phyloP scores from a whole-genome alignment of 495 filamentous ascomycete species.

The Tuber aestivum region DNA sequence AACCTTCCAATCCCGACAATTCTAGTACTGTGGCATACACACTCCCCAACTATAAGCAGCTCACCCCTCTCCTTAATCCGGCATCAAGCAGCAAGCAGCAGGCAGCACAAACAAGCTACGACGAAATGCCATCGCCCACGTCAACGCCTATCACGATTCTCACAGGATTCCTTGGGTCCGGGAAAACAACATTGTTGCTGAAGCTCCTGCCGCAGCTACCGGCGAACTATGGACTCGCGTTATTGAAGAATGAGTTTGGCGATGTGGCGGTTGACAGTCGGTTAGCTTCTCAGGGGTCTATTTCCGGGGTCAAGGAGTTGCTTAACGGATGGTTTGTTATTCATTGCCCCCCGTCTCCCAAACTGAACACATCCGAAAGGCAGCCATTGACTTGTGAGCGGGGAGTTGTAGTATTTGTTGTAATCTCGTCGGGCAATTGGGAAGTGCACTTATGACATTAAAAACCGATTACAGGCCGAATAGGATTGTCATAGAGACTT shows the following conservation, averaged over 20 bases:
- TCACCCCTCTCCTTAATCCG: not conserved
- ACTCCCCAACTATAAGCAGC: not conserved
- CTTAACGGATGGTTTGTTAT: constrained; percentile 68
- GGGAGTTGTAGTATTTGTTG: constrained; percentile 65
- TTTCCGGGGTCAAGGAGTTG: constrained; percentile 84
- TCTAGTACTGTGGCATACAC: not conserved
- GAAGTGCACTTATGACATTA: constrained; percentile 69
- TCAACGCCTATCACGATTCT: constrained; percentile 88
- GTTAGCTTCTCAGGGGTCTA: constrained; percentile 69
- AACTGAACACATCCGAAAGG: not conserved
- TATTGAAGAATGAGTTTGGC: constrained; percentile 97
- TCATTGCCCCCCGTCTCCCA: not conserved
- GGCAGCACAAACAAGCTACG: not conserved
- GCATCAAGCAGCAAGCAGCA: constrained; percentile 1
- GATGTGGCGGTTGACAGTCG: constrained; percentile 90
- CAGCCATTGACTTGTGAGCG: constrained; percentile 5
- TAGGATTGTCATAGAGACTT: constrained; percentile 89
- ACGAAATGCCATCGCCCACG: constrained; percentile 46
- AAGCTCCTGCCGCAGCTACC: constrained; percentile 53
- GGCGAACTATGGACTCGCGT: constrained; percentile 69
- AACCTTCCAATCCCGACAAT: not conserved
- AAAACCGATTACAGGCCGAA: constrained; percentile 57
- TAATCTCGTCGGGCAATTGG: constrained; percentile 88
- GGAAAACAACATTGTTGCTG: constrained; percentile 78
- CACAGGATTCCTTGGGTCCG: constrained; percentile 90